phyloP scores from a whole-genome alignment of 805 yeast genomes.

The Pichia eremophila region DNA sequence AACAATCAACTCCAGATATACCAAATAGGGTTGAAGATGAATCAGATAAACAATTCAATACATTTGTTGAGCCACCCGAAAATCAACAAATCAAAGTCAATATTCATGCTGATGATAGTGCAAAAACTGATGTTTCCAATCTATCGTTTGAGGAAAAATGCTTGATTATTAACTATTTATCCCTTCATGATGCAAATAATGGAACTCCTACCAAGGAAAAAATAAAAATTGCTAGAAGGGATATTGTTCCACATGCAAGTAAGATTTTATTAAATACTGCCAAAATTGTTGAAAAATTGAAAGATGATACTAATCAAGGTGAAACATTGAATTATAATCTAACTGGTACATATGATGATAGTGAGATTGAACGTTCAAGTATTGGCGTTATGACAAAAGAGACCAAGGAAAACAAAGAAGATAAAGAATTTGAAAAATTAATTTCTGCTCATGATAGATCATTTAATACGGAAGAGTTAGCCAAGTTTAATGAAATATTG shows the following conservation, averaged over 20 bases:
- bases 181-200: constrained; percentile 7
- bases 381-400: constrained; percentile 4
- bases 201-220: constrained; percentile 25
- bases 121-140: not conserved
- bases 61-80: no score
- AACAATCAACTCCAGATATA: constrained; percentile 1
- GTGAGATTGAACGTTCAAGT: constrained; percentile 7
- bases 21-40: not conserved
- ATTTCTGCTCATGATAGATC: constrained; percentile 8
- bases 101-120: not conserved
- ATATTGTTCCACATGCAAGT: constrained; percentile 31
- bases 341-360: constrained; percentile 5
- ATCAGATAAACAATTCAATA: no score
- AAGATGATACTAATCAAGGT: constrained; percentile 18
- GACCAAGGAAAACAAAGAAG: constrained; percentile 11
- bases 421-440: constrained; percentile 8
- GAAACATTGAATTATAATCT: constrained; percentile 13
- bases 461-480: constrained; percentile 1
- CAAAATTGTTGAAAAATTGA: constrained; percentile 15
- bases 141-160: not conserved
- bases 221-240: constrained; percentile 39
- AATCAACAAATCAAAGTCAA: no score
- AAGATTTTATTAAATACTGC: constrained; percentile 18
- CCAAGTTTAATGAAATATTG: constrained; percentile 7
- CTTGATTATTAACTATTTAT: not conserved